These are phyloP conservation scores for Ascochyta viciae-villosae DNA, from an alignment of 2,329 filamentous ascomycete species.

Conservation along the genomic window DNA sequence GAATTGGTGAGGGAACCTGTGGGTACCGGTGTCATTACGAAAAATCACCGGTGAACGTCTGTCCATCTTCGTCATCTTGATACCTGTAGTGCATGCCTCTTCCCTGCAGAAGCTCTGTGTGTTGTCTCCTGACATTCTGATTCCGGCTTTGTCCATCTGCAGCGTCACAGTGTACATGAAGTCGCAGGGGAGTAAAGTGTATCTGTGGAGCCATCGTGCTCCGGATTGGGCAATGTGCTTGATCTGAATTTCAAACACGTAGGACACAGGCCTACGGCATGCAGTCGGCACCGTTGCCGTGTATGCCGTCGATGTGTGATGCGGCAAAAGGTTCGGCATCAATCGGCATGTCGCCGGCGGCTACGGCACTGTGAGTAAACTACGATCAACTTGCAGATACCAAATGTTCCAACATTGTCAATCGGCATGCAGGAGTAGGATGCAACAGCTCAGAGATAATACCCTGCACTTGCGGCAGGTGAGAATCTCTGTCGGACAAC, in stretches of 20 bases:
- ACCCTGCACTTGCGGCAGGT: too few relatives aligned
- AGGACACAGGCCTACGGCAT: background rate
- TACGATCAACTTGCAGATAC: background rate
- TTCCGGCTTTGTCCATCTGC: background rate
- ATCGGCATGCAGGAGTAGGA: background rate
- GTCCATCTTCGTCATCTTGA: background rate
- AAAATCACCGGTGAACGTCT: background rate
- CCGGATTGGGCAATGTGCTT: background rate
- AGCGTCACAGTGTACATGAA: background rate
- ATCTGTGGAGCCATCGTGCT: background rate
- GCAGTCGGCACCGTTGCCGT: background rate
- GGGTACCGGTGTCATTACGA: background rate
- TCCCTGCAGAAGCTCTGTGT: background rate
- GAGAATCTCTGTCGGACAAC: too few relatives aligned
- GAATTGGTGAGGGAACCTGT: too few relatives aligned
- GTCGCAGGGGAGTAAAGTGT: background rate
- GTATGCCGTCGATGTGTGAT: background rate
- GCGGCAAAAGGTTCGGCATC: constrained; percentile 3
- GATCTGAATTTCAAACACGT: background rate
- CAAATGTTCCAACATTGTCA: too few relatives aligned
- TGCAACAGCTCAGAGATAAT: too few relatives aligned
- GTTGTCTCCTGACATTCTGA: constrained; percentile 7
- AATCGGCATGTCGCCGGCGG: constrained; percentile 5
- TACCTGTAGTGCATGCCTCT: background rate
- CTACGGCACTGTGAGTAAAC: background rate